A percentile compares a stretch with the other conserved stretches of the same genome.
Evolutionary conservation across 257 asterid genomes (phyloP).

Genomic region (Linderniella brevidens): DNA sequence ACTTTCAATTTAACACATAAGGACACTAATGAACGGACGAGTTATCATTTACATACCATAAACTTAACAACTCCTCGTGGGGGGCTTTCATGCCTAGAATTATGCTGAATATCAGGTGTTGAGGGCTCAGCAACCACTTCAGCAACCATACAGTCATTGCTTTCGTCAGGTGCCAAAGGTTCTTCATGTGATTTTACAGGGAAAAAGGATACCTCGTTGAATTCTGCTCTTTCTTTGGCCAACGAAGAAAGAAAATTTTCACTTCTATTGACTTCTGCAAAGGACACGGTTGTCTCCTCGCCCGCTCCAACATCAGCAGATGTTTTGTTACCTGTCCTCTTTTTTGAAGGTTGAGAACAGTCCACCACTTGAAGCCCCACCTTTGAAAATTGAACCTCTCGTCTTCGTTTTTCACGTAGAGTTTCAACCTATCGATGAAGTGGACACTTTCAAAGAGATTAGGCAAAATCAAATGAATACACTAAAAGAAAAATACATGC

Average conservation of each 20-base stretch:
- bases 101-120: conserved; percentile 14
- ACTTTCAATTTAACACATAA: too few species aligned
- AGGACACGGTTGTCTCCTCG: conserved; percentile 11
- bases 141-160: neutral
- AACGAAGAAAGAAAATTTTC: too few species aligned
- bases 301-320: conserved; percentile 15
- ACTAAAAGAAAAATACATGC: conserved; percentile 20
- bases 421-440: conserved; percentile 52
- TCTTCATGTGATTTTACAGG: too few species aligned
- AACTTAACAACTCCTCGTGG: conserved; percentile 14
- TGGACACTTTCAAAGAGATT: neutral
- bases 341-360: conserved; percentile 25
- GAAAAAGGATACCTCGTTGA: too few species aligned
- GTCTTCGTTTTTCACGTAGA: conserved; percentile 56
- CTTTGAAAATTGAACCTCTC: conserved; percentile 59
- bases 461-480: conserved; percentile 3
- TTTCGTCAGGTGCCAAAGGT: too few species aligned
- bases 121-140: conserved; percentile 14
- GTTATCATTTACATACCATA: conserved; percentile 20
- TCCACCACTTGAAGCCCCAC: conserved; percentile 51
- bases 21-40: conserved; percentile 1
- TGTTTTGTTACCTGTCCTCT: conserved; percentile 19
- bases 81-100: conserved; percentile 9
- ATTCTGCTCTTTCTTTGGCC: too few species aligned
- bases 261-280: too few species aligned